Evolutionary conservation across 1,284 basidiomycete species (phyloP).

Genomic region (Sanguinoderma infundibulare): DNA sequence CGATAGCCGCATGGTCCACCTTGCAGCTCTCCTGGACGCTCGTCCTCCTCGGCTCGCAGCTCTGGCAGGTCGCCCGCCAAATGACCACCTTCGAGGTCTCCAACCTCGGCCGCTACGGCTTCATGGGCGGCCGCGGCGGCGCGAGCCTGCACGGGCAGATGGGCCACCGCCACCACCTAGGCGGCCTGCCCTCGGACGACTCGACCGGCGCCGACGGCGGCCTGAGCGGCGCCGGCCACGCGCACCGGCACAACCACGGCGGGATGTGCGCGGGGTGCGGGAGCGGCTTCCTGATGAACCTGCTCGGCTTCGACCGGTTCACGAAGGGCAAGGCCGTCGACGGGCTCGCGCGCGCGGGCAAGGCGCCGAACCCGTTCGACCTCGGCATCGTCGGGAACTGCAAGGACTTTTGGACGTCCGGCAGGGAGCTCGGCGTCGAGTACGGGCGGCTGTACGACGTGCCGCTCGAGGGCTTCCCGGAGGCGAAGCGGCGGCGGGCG

Average conservation of each 20-base stretch:
- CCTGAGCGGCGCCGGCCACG: constrained; percentile 17
- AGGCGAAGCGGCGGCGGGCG: constrained; percentile 63
- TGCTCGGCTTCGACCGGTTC: constrained; percentile 93
- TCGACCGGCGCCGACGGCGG: constrained; percentile 24
- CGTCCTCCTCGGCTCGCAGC: constrained; percentile 84
- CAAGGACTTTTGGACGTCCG: constrained; percentile 93
- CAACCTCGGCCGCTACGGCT: constrained; percentile 94
- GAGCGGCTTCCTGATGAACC: constrained; percentile 79
- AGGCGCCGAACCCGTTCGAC: constrained; percentile 92
- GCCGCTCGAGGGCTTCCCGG: constrained; percentile 79
- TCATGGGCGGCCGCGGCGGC: constrained; percentile 94
- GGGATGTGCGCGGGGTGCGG: constrained; percentile 43
- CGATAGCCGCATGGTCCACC: constrained; percentile 83
- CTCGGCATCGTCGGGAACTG: constrained; percentile 87
- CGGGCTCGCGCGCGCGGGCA: constrained; percentile 72
- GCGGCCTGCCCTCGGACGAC: constrained; percentile 32
- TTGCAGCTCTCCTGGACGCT: constrained; percentile 94
- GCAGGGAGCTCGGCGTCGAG: constrained; percentile 85
- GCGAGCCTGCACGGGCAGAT: constrained; percentile 68
- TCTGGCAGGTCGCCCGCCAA: constrained; percentile 92
- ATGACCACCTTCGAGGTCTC: constrained; percentile 97
- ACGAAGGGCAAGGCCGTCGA: constrained; percentile 88
- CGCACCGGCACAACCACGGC: constrained; percentile 37
- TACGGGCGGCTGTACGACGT: constrained; percentile 92
- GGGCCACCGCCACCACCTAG: constrained; percentile 66